Evolutionary conservation across 1,139 yeast genomes (phyloP).

Genomic region (Pichia sp.): DNA sequence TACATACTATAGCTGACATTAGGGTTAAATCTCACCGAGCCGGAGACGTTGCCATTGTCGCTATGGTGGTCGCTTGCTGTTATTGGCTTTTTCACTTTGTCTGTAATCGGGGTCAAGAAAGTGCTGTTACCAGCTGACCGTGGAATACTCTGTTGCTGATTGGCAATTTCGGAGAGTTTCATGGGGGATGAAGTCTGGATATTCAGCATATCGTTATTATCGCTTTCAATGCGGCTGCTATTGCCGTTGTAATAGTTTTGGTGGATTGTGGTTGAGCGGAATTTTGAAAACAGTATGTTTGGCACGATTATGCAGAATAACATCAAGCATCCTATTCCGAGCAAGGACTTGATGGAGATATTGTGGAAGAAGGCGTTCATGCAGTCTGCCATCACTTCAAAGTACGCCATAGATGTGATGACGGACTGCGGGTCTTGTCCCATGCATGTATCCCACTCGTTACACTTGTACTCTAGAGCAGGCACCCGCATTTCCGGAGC

Average conservation of each 20-base stretch:
- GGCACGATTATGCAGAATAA: slow-evolving; percentile 25
- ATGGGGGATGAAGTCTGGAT: neutral
- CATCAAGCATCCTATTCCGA: slow-evolving; percentile 21
- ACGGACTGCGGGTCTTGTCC: slow-evolving; percentile 73
- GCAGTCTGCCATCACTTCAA: slow-evolving; percentile 32
- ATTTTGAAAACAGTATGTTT: slow-evolving; percentile 25
- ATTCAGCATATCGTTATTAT: neutral
- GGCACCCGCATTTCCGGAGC: slow-evolving; percentile 55
- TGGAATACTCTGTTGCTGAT: neutral
- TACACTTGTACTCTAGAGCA: slow-evolving; percentile 69
- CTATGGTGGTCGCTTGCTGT: neutral
- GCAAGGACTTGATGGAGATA: slow-evolving; percentile 24
- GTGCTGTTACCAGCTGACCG: neutral
- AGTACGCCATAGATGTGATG: slow-evolving; percentile 36
- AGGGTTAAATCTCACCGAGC: slow-evolving; percentile 27
- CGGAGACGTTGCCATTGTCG: slow-evolving; percentile 4
- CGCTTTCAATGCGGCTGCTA: neutral
- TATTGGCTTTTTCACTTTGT: neutral
- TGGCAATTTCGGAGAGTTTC: neutral
- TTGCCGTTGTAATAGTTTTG: slow-evolving; percentile 17
- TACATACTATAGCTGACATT: slow-evolving; percentile 28
- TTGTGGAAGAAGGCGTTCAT: slow-evolving; percentile 31
- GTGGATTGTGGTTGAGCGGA: slow-evolving; percentile 22
- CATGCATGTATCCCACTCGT: slow-evolving; percentile 80
- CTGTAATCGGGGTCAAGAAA: neutral